Evolutionary conservation across 768 basidiomycete species (phyloP), one percentile per base, ranked within the genome.

Genomic region (Boletellus ananas): DNA sequence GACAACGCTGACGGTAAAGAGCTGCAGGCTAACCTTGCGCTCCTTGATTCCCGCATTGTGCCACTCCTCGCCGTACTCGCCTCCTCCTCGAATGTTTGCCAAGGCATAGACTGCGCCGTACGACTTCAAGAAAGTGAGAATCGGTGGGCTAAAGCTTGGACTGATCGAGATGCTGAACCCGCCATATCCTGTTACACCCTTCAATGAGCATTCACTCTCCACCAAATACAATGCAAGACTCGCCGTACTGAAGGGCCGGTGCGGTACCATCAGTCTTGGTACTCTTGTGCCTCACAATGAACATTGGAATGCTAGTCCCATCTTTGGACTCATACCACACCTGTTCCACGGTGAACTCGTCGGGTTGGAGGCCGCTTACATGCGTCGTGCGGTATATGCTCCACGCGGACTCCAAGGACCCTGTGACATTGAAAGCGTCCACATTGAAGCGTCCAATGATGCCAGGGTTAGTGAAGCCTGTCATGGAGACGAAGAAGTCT

Each of bases 61-160:
- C 90, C 90, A 93, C n/a, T 82, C 78, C 58, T 91, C 85, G 13
- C 90, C 90, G 54, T 90, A 91, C 61, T 90, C 87, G 2, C 78
- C 77, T 4, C 90, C 90, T 10, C 85, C 85, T 46, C 85, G 73
- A 52, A 84, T 81, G 55, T 74, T 80, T 18, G 77, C 72, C 31
- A 76, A 60, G 4, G 85, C 89, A 27, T 83, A 74, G 27, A 90
- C 68, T 7, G 79, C 84, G 9, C 84, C 79, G 58, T 87, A 92
- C 35, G 72, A 74, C 66, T 87, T 79, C 50, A 89, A 69, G 67
- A 87, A 86, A 0, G 87, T 90, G 36, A 93, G 74, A 45, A 87
- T 78, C 4, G 79, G 69, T 7, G 86, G 70, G 51, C 79, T 85
- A 72, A 90, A 92, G 64, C 78, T 80, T 9, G 89, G 89, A 49